A percentile compares a stretch with the other conserved stretches of the same genome.
Conservation (phyloP, 1,284 basidiomycete genomes). For the Jaminaea rosea region DNA sequence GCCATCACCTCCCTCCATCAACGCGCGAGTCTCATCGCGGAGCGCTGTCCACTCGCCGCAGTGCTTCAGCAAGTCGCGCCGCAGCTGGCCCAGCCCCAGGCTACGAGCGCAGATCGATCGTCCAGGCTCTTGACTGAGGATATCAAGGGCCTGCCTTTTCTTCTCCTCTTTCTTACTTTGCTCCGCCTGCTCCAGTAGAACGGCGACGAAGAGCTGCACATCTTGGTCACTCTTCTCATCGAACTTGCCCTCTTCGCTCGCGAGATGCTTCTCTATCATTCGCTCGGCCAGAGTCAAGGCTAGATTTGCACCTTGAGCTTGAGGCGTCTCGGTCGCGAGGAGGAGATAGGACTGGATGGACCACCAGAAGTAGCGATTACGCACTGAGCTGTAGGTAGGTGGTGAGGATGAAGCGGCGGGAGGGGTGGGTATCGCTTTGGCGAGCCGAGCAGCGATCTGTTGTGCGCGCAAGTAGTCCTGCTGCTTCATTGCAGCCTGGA, state of each 20-base stretch:
- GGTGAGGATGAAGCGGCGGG: conserved; percentile 51
- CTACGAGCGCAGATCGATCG: conserved; percentile 61
- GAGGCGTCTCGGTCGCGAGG: conserved; percentile 46
- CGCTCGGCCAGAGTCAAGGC: conserved; percentile 56
- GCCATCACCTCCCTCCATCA: conserved; percentile 47
- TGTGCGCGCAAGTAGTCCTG: conserved; percentile 36
- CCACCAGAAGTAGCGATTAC: conserved; percentile 63
- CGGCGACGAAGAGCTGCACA: conserved; percentile 62
- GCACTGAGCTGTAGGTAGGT: conserved; percentile 4
- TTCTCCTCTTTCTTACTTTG: conserved; percentile 19
- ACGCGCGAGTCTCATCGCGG: conserved; percentile 58
- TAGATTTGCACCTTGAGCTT: conserved; percentile 52
- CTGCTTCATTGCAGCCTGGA: conserved; percentile 53
- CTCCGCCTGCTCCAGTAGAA: conserved; percentile 59
- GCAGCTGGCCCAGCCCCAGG: conserved; percentile 58
- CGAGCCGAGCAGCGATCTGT: conserved; percentile 26
- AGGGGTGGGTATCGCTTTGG: conserved; percentile 52
- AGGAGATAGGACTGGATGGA: conserved; percentile 66
- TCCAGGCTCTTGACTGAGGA: conserved; percentile 63
- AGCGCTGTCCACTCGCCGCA: conserved; percentile 50
- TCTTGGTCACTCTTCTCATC: conserved; percentile 63
- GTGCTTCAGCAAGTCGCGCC: conserved; percentile 27
- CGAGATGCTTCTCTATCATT: conserved; percentile 60
- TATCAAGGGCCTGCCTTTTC: conserved; percentile 54
- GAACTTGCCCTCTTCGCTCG: conserved; percentile 57